Percentiles rank a stretch among this genome's conserved stretches.
These are phyloP conservation scores for Eremothecium coryli DNA, from an alignment of 1,139 yeast genomes.

Conservation along the genomic window DNA sequence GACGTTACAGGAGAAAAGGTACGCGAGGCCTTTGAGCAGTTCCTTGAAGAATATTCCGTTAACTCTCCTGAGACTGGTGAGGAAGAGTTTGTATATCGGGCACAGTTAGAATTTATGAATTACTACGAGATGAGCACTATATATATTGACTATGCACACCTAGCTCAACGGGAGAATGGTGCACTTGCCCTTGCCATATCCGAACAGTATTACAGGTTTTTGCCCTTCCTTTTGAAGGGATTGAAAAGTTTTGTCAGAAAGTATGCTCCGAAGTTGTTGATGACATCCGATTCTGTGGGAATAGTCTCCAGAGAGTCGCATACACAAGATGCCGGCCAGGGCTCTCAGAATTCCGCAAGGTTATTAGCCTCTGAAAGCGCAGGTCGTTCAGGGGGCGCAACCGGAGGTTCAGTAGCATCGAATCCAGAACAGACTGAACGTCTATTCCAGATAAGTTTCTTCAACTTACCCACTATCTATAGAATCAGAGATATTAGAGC, in stretches of 20 bases:
- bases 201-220: conserved; percentile 86
- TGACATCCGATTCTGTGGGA: conserved; percentile 35
- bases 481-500: conserved; percentile 87
- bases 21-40: conserved; percentile 79
- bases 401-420: conserved; percentile 18
- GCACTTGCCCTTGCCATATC: conserved; percentile 82
- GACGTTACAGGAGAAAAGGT: conserved; percentile 94
- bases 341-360: conserved; percentile 13
- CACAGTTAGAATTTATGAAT: conserved; percentile 76
- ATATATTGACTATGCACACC: conserved; percentile 77
- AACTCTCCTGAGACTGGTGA: conserved; percentile 18
- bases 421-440: conserved; percentile 44
- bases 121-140: conserved; percentile 68
- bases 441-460: conserved; percentile 81
- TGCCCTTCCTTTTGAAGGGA: conserved; percentile 75
- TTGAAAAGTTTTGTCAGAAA: conserved; percentile 62
- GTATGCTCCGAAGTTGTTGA: conserved; percentile 59
- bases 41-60: conserved; percentile 51
- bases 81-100: conserved; percentile 56
- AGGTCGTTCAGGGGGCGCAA: conserved; percentile 21
- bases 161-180: conserved; percentile 69
- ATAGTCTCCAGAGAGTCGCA: conserved; percentile 32
- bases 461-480: conserved; percentile 72
- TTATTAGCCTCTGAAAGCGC: conserved; percentile 10
- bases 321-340: conserved; percentile 16